phyloP scores from a whole-genome alignment of 2,329 filamentous ascomycete genomes.

The Elsinoe fawcettii region DNA sequence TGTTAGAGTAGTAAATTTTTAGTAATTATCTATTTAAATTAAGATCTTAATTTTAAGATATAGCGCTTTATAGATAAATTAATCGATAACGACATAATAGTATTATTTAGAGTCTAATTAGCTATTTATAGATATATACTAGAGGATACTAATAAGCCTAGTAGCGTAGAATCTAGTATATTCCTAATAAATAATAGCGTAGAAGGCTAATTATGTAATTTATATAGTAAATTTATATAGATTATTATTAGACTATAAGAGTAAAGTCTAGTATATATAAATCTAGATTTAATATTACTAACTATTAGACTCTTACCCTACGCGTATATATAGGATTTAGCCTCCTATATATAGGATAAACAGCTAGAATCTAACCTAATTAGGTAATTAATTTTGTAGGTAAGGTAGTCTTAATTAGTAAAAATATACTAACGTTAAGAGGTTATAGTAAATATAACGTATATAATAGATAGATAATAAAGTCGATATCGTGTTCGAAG shows the following conservation, averaged over 20 bases:
- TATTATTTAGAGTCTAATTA: too few relatives aligned
- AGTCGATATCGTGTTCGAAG: background rate
- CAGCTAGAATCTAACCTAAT: background rate
- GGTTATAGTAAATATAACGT: too few relatives aligned
- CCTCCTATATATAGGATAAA: background rate
- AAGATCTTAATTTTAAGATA: too few relatives aligned
- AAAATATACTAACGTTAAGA: too few relatives aligned
- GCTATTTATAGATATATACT: too few relatives aligned
- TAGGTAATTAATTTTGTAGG: background rate
- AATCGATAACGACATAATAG: too few relatives aligned
- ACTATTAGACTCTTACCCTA: background rate
- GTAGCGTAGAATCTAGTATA: background rate
- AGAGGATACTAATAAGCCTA: too few relatives aligned
- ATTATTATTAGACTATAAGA: background rate
- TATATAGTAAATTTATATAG: background rate
- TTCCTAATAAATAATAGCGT: too few relatives aligned
- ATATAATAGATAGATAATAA: background rate
- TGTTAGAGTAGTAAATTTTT: too few relatives aligned
- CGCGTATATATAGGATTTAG: background rate
- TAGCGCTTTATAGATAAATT: too few relatives aligned
- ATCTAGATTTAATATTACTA: background rate
- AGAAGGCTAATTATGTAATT: background rate
- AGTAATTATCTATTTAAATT: too few relatives aligned
- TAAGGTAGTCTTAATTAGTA: background rate
- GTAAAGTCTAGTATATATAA: too few relatives aligned